Percentiles rank a stretch among this genome's conserved stretches.
phyloP scores from a whole-genome alignment of 257 asterid species.

The Fraxinus pennsylvanica region DNA sequence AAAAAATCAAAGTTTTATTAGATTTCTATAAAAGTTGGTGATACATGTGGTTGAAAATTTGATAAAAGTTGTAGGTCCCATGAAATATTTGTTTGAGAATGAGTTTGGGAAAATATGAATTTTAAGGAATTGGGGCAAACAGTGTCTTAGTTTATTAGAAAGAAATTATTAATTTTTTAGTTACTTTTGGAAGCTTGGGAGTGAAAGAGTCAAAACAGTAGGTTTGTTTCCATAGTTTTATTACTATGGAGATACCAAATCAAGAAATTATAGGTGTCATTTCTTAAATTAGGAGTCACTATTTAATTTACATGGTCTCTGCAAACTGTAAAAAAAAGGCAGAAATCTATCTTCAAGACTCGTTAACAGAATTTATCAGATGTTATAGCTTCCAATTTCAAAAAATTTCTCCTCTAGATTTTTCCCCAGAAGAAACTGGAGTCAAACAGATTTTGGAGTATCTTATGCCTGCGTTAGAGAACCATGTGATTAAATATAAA shows the following conservation, averaged over 20 bases:
- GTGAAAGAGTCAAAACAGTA: background rate
- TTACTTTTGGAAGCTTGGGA: background rate
- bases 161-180: background rate
- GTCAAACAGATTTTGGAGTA: background rate
- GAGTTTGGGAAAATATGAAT: no score
- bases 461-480: background rate
- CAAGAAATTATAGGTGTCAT: background rate
- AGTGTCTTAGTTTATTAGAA: background rate
- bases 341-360: background rate
- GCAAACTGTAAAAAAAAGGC: background rate
- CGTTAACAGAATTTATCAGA: background rate
- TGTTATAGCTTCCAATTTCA: background rate
- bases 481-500: background rate
- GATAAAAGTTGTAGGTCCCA: no score
- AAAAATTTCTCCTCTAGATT: background rate
- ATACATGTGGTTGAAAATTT: no score
- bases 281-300: background rate
- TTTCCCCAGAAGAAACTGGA: background rate
- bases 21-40: no score
- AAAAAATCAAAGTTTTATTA: no score
- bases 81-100: no score
- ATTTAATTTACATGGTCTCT: background rate
- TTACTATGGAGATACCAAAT: background rate
- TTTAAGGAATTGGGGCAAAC: no score
- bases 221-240: background rate